Evolutionary conservation across 129 eudicot species (phyloP).

Genomic region (Helianthus annuus): HanXRQr2.0-SUNRISE NC_035447.2:171719065-171719564

Average conservation of each 20-base stretch:
- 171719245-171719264: conserved; percentile 12
- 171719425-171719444: conserved; percentile 53
- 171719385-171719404: conserved; percentile 78
- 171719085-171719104: too few species aligned
- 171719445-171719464: conserved; percentile 61
- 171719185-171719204: too few species aligned
- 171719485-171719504: conserved; percentile 54
- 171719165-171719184: too few species aligned
- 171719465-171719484: conserved; percentile 53
- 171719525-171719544: conserved; percentile 82
- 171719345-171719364: conserved; percentile 36
- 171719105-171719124: too few species aligned
- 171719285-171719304: conserved; percentile 27
- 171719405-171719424: conserved; percentile 62
- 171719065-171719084: too few species aligned
- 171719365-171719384: conserved; percentile 71
- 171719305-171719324: conserved; percentile 13
- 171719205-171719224: too few species aligned
- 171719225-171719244: background rate
- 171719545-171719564: conserved; percentile 61
- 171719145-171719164: too few species aligned
- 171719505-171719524: conserved; percentile 62
- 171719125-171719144: too few species aligned
- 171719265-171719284: conserved; percentile 10
- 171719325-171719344: conserved; percentile 73